Percentiles rank a stretch among this genome's conserved stretches.
phyloP scores from a whole-genome alignment of 176 grass and related monocot genomes.

The Oryza longistaminata region DNA sequence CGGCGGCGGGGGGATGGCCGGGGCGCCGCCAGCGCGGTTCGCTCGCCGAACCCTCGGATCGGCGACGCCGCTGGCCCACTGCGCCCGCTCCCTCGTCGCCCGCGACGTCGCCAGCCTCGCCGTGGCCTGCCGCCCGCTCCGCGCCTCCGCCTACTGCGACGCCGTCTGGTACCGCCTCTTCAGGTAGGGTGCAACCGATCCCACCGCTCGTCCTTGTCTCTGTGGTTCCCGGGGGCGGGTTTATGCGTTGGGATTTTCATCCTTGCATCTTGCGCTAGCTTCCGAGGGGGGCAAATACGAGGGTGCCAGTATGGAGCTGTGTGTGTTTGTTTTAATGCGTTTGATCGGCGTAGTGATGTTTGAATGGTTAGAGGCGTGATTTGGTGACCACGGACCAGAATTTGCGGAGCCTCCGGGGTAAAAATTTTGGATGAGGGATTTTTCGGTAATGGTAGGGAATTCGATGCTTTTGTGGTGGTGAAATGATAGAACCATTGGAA shows the following conservation, averaged over 20 bases:
- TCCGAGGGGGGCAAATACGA: neutral
- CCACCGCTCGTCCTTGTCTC: neutral
- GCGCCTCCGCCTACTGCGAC: conserved; percentile 63
- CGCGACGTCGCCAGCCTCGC: conserved; percentile 66
- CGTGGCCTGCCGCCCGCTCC: conserved; percentile 64
- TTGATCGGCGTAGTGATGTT: neutral
- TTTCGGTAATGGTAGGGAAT: neutral
- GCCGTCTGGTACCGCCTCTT: conserved; percentile 74
- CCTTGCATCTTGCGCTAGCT: neutral
- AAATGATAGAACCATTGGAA: neutral
- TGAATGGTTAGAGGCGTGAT: neutral
- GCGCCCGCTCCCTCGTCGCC: conserved; percentile 49
- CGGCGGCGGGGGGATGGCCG: conserved; percentile 24
- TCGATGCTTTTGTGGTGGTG: neutral
- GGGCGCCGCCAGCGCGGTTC: conserved; percentile 30
- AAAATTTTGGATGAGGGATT: neutral
- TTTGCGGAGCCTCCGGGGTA: neutral
- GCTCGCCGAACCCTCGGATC: conserved; percentile 61
- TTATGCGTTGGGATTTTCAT: neutral
- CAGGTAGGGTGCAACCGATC: conserved; percentile 29
- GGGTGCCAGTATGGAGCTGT: neutral
- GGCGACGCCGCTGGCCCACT: conserved; percentile 72
- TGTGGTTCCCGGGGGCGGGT: neutral
- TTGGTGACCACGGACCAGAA: neutral
- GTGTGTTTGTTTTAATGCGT: neutral